Conservation (phyloP, 2,329 filamentous ascomycete species). For the Fusarium sp. region DNA sequence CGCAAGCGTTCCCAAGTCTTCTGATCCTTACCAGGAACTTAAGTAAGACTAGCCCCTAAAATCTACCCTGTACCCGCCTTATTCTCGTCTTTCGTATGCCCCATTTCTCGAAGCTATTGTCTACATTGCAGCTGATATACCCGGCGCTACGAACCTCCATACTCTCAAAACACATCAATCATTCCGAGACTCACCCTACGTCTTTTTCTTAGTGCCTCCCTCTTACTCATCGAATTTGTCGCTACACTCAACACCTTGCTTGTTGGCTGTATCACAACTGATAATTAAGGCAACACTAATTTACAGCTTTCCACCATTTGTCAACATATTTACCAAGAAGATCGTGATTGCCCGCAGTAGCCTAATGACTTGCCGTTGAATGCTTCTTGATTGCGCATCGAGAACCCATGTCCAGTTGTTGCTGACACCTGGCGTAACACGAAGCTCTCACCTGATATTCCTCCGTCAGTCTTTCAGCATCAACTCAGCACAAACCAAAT, state of each 20-base stretch:
- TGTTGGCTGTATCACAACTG: too few species aligned
- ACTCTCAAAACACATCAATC: not conserved
- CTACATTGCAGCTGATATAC: not conserved
- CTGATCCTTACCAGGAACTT: not conserved
- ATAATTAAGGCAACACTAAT: not conserved
- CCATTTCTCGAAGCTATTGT: not conserved
- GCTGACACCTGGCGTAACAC: not conserved
- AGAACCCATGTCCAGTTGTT: not conserved
- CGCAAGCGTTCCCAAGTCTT: not conserved
- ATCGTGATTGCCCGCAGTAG: not conserved
- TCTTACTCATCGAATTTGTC: too few species aligned
- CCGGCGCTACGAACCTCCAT: not conserved
- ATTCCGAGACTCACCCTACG: not conserved
- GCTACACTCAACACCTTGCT: not conserved
- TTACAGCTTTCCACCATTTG: not conserved
- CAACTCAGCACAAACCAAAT: not conserved
- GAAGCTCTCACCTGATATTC: not conserved
- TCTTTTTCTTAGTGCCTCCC: rapidly evolving
- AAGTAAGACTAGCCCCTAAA: not conserved
- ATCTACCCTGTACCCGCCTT: not conserved
- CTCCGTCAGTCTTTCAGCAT: not conserved
- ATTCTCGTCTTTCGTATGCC: not conserved
- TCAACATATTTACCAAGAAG: too few species aligned
- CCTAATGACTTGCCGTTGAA: rapidly evolving
- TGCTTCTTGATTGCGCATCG: not conserved